Evolutionary conservation across 129 eudicot genomes (phyloP).

Genomic region (Chrysanthemum makinoi): DNA sequence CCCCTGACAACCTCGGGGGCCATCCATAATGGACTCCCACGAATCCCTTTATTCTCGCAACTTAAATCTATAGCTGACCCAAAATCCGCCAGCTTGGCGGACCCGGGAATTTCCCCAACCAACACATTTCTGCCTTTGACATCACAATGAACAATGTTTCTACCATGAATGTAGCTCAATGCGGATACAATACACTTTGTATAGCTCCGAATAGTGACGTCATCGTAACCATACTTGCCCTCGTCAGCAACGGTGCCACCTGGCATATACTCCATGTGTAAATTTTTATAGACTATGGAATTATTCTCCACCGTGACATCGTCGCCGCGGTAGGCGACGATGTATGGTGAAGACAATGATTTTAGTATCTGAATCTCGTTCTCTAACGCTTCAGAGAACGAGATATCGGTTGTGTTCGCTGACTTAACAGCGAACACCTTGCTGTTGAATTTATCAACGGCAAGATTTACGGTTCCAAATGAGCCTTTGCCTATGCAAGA

Average conservation of each 20-base stretch:
- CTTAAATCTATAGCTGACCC: slow-evolving; percentile 50
- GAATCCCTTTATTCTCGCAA: slow-evolving; percentile 17
- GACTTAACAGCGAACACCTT: slow-evolving; percentile 66
- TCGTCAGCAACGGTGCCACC: slow-evolving; percentile 67
- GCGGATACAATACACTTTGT: slow-evolving; percentile 54
- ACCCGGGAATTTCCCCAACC: slow-evolving; percentile 33
- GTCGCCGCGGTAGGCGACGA: slow-evolving; percentile 54
- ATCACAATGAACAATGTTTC: slow-evolving; percentile 69
- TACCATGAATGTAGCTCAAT: slow-evolving; percentile 49
- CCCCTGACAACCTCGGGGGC: slow-evolving; percentile 79
- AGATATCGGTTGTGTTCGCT: slow-evolving; percentile 8
- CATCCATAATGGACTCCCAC: slow-evolving; percentile 92
- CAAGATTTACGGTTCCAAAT: slow-evolving; percentile 57
- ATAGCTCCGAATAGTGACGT: slow-evolving; percentile 35
- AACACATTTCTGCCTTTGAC: slow-evolving; percentile 65
- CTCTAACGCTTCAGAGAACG: slow-evolving; percentile 43
- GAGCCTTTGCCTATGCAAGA: slow-evolving; percentile 62
- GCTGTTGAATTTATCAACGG: slow-evolving; percentile 41
- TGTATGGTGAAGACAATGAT: slow-evolving; percentile 46
- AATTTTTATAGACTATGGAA: slow-evolving; percentile 32
- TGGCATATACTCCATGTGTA: slow-evolving; percentile 74
- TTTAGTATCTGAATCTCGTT: slow-evolving; percentile 56
- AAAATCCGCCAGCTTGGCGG: slow-evolving; percentile 69
- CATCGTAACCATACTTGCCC: slow-evolving; percentile 21
- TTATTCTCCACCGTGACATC: slow-evolving; percentile 39